Conservation (phyloP, 2,329 filamentous ascomycete genomes). For the Shiraia sp. region DNA sequence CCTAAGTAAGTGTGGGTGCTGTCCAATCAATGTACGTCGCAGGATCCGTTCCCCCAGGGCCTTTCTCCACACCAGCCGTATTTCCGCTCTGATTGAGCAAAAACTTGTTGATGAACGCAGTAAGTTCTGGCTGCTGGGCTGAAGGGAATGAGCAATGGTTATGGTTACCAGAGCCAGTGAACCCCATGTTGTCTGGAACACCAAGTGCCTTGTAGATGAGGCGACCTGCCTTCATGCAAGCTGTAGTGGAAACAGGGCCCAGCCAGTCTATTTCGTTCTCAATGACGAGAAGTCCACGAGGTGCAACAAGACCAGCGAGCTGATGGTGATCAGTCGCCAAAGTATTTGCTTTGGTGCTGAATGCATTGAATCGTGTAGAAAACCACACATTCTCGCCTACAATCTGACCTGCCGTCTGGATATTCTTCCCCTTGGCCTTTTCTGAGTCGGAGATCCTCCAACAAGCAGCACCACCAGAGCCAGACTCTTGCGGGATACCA, state of each 20-base stretch:
- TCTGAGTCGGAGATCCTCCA: conserved; percentile 56
- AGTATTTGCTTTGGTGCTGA: conserved; percentile 50
- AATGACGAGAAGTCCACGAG: conserved; percentile 58
- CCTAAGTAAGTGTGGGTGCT: conserved; percentile 38
- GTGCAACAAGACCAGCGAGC: conserved; percentile 60
- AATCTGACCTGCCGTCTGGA: conserved; percentile 64
- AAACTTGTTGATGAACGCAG: conserved; percentile 61
- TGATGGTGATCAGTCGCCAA: conserved; percentile 63
- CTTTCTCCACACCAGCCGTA: conserved; percentile 41
- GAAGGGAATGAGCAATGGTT: conserved; percentile 61
- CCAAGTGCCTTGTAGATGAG: conserved; percentile 60
- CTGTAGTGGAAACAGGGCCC: conserved; percentile 60
- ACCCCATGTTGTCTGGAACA: conserved; percentile 60
- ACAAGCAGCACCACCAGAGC: conserved; percentile 64
- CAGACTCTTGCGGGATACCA: conserved; percentile 66
- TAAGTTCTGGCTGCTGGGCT: conserved; percentile 57
- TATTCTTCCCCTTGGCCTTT: conserved; percentile 58
- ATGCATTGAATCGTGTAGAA: conserved; percentile 58
- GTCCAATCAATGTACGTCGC: conserved; percentile 45
- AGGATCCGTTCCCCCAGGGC: conserved; percentile 33
- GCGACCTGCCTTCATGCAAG: conserved; percentile 60
- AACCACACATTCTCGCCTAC: conserved; percentile 68
- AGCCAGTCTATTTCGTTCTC: conserved; percentile 65
- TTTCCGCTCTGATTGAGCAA: conserved; percentile 33
- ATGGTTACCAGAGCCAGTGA: conserved; percentile 59